Evolutionary conservation across 2,329 filamentous ascomycete genomes (phyloP).

Genomic region (Tothia fuscella): DNA sequence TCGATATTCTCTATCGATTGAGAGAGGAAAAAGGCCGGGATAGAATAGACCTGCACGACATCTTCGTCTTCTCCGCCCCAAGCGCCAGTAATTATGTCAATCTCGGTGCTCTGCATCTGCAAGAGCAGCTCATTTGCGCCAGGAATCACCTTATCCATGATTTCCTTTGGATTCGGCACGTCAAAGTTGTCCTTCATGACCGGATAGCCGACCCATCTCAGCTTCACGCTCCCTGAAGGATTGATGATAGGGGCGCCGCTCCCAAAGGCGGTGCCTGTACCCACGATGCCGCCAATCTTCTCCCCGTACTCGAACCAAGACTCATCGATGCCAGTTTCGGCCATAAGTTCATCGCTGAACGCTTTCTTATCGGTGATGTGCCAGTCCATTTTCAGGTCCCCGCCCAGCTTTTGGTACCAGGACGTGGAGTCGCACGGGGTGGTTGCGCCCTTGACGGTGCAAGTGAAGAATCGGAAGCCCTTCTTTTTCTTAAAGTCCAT

Average conservation of each 20-base stretch:
- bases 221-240: no score
- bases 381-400: not conserved
- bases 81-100: not conserved
- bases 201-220: not conserved
- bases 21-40: not conserved
- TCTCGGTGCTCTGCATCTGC: not conserved
- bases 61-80: not conserved
- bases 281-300: not conserved
- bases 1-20: not conserved
- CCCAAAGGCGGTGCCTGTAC: no score
- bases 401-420: not conserved
- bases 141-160: not conserved
- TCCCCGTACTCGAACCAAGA: not conserved
- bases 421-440: not conserved
- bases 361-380: not conserved
- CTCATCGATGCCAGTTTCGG: not conserved
- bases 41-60: not conserved
- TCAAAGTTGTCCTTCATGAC: not conserved
- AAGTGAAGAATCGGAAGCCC: not conserved
- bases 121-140: not conserved
- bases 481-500: not conserved
- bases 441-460: not conserved
- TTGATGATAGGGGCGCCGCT: not conserved
- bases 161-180: not conserved
- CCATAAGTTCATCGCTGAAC: not conserved